Base-by-base conservation (phyloP, 148 eudicot genomes). In the Gaultheria prostrata region DNA sequence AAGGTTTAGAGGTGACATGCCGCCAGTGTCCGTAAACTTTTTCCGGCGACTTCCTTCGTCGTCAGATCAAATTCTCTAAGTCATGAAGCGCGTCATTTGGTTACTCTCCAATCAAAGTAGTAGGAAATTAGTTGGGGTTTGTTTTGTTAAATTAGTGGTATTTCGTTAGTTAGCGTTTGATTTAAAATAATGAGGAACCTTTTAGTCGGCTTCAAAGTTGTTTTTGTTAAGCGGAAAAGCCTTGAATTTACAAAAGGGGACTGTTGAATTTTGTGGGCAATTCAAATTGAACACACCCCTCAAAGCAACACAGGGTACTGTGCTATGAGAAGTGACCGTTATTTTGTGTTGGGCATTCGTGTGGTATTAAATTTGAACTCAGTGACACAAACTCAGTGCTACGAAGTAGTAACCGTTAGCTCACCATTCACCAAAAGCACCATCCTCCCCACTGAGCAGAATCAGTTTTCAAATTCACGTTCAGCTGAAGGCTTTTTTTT, bases 1-100 rank as follows among this genome's bases (percentile, higher is more conserved):
- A 0, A 88, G 91, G 88, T 95, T 94, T 73, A 88, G 98, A 11
- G 95, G 78, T 30, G 98, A 95, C 87, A 94, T 93, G 98, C 98
- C 98, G 1, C 92, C 96, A 0, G 84, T 90, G 15, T 89, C 95
- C 1, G 79, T 92, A 48, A 95, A 92, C 86, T 95, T 95, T 86
- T 95, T 95, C 89, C 89, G 95, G 54, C 90, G 98, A 39, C 89
- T 95, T 8, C 97, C 98, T 2, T 93, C 96, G 0, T 88, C 88
- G 24, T 95, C 98, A 2, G 98, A 95, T 70, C 98, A 93, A 24
- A 92, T 95, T 84, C 83, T 85, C 3, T 89, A 82, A 61, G 10
- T 21, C 12, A 61, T n/a, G 8, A n/a, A 6, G n/a, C 57, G n/a
- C 12, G 82, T 11, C 20, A 10, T 26, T 72, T 45, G 77, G 71